A percentile compares a stretch with the other conserved stretches of the same genome.
These are phyloP conservation scores for Pseudocercospora vitis DNA, from an alignment of 2,329 filamentous ascomycete genomes.

Conservation along the genomic window DNA sequence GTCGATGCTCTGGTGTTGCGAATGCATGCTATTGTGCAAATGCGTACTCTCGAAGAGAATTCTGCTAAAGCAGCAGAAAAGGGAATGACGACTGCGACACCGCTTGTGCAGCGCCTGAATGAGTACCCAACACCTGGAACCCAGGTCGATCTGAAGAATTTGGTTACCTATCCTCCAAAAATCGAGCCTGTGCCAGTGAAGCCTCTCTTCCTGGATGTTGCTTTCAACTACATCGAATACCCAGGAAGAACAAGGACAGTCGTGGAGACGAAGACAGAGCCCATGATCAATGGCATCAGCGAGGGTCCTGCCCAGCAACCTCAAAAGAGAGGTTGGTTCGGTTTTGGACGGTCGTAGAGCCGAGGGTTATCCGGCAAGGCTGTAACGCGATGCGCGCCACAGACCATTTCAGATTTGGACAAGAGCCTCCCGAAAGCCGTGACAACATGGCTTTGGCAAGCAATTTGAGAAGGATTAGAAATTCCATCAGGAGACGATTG, in stretches of 20 bases:
- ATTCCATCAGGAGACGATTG: not conserved
- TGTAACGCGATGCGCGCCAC: not conserved
- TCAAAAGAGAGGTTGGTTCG: slow-evolving; percentile 54
- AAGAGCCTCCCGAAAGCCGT: not conserved
- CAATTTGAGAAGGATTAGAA: not conserved
- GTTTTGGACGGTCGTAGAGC: slow-evolving; percentile 45
- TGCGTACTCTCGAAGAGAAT: slow-evolving; percentile 63
- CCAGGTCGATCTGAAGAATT: slow-evolving; percentile 68
- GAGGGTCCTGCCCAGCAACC: slow-evolving; percentile 38
- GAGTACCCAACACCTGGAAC: slow-evolving; percentile 67
- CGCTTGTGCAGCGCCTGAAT: slow-evolving; percentile 72
- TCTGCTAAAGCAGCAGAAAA: slow-evolving; percentile 50
- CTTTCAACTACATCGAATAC: slow-evolving; percentile 97
- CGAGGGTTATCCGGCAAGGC: not conserved
- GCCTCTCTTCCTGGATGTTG: slow-evolving; percentile 91
- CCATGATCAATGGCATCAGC: slow-evolving; percentile 25
- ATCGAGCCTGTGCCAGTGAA: slow-evolving; percentile 84
- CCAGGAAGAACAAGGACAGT: slow-evolving; percentile 57
- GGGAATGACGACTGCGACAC: slow-evolving; percentile 49
- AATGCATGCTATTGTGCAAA: slow-evolving; percentile 80
- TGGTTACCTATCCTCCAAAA: slow-evolving; percentile 85
- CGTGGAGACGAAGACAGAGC: slow-evolving; percentile 30
- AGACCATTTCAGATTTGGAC: not conserved
- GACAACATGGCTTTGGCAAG: not conserved
- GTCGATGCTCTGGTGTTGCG: slow-evolving; percentile 73